Conservation (phyloP, 2,329 filamentous ascomycete genomes). For the Ophiostoma sp. region DNA sequence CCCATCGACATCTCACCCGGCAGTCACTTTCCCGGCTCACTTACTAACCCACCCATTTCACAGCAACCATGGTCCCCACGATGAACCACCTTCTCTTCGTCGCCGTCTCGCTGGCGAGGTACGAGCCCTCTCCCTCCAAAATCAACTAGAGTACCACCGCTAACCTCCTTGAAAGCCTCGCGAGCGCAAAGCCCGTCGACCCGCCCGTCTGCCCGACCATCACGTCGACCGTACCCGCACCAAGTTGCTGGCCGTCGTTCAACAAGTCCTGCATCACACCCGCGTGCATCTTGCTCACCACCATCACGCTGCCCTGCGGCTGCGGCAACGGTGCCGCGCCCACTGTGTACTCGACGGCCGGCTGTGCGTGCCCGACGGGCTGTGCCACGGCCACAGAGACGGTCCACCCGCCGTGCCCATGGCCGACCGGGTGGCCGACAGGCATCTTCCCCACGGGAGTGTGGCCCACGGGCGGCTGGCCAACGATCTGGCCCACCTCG, state of each 20-base stretch:
- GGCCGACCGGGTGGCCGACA: not conserved
- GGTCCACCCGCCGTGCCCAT: constrained; percentile 22
- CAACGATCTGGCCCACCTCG: not conserved
- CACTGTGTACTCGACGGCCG: constrained; percentile 13
- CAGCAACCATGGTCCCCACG: not conserved
- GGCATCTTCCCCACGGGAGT: not conserved
- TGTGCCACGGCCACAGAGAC: constrained; percentile 24
- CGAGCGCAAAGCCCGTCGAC: constrained; percentile 8
- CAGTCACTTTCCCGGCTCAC: not conserved
- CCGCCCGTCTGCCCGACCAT: constrained; percentile 18
- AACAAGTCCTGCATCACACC: constrained; percentile 5
- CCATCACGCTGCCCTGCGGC: constrained; percentile 22
- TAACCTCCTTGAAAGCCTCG: not conserved
- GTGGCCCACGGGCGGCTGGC: not conserved
- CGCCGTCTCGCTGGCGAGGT: constrained; percentile 11
- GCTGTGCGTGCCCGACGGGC: constrained; percentile 25
- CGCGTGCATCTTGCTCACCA: not conserved
- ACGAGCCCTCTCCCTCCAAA: not conserved
- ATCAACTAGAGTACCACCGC: not conserved
- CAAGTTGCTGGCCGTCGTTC: constrained; percentile 15
- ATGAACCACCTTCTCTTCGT: not conserved
- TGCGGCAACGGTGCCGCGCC: constrained; percentile 18
- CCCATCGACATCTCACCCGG: not conserved
- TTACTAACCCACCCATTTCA: not conserved
- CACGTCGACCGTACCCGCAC: not conserved